These are phyloP conservation scores for Entonaema liquescens DNA, from an alignment of 495 filamentous ascomycete species.

Conservation along the genomic window DNA sequence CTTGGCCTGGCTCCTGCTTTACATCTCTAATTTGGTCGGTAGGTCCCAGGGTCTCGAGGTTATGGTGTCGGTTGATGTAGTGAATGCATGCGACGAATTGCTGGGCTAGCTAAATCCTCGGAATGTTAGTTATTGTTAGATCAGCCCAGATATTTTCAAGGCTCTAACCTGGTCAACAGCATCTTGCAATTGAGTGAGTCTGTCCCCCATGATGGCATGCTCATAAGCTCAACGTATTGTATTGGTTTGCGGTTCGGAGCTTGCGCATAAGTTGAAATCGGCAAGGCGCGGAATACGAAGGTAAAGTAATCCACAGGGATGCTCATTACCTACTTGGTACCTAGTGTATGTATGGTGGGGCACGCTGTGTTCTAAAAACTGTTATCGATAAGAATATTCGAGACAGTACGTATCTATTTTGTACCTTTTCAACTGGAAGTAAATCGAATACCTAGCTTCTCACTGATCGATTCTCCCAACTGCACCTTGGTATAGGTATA, in stretches of 20 bases:
- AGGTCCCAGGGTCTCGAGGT: slow-evolving; percentile 70
- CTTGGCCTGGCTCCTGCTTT: slow-evolving; percentile 55
- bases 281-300: neutral
- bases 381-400: slow-evolving; percentile 12
- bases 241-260: neutral
- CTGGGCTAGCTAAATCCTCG: slow-evolving; percentile 71
- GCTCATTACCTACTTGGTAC: neutral
- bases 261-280: neutral
- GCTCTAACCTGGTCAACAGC: slow-evolving; percentile 83
- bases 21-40: slow-evolving; percentile 66
- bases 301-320: neutral
- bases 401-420: neutral
- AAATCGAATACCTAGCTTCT: neutral
- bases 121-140: slow-evolving; percentile 12
- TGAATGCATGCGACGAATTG: slow-evolving; percentile 88
- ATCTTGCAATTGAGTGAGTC: slow-evolving; percentile 93
- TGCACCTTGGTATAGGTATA: neutral
- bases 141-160: neutral
- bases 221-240: slow-evolving; percentile 1
- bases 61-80: slow-evolving; percentile 85
- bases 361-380: too few relatives aligned
- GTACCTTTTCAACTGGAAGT: neutral
- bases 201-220: slow-evolving; percentile 76
- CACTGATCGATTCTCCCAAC: neutral
- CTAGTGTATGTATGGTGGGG: too few relatives aligned